Percentiles rank a stretch among this genome's conserved stretches.
These are phyloP conservation scores for Antrodiella citrinella DNA, from an alignment of 768 basidiomycete species.

Conservation along the genomic window DNA sequence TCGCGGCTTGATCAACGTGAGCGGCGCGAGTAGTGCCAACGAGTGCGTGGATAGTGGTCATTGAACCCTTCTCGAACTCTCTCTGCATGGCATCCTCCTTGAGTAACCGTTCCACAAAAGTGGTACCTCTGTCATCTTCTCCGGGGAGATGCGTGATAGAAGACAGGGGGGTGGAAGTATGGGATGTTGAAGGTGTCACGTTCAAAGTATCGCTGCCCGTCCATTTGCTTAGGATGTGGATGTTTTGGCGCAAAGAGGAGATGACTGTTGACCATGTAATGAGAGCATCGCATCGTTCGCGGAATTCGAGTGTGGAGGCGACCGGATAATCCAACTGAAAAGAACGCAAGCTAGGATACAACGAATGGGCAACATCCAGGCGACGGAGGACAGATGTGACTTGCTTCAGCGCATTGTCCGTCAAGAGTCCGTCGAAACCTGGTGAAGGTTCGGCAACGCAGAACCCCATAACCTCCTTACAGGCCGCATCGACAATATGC, in stretches of 20 bases:
- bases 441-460: slow-evolving; percentile 40
- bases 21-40: slow-evolving; percentile 81
- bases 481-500: slow-evolving; percentile 70
- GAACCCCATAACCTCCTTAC: slow-evolving; percentile 80
- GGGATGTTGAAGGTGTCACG: slow-evolving; percentile 75
- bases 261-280: slow-evolving; percentile 88
- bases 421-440: slow-evolving; percentile 28
- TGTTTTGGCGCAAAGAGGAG: slow-evolving; percentile 74
- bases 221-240: slow-evolving; percentile 80
- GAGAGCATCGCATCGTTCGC: slow-evolving; percentile 80
- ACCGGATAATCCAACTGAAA: slow-evolving; percentile 71
- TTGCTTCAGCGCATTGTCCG: slow-evolving; percentile 43
- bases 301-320: slow-evolving; percentile 59
- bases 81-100: slow-evolving; percentile 96
- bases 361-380: slow-evolving; percentile 74
- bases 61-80: slow-evolving; percentile 86
- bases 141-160: slow-evolving; percentile 22
- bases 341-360: slow-evolving; percentile 80
- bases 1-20: slow-evolving; percentile 70
- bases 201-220: slow-evolving; percentile 90
- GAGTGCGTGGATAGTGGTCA: slow-evolving; percentile 81
- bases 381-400: slow-evolving; percentile 62
- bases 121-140: slow-evolving; percentile 60
- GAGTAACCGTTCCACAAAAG: slow-evolving; percentile 88
- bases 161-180: slow-evolving; percentile 33